These are phyloP conservation scores for Volvox reticuliferus DNA, from an alignment of 139 green algal genomes.

Conservation along the genomic window DNA sequence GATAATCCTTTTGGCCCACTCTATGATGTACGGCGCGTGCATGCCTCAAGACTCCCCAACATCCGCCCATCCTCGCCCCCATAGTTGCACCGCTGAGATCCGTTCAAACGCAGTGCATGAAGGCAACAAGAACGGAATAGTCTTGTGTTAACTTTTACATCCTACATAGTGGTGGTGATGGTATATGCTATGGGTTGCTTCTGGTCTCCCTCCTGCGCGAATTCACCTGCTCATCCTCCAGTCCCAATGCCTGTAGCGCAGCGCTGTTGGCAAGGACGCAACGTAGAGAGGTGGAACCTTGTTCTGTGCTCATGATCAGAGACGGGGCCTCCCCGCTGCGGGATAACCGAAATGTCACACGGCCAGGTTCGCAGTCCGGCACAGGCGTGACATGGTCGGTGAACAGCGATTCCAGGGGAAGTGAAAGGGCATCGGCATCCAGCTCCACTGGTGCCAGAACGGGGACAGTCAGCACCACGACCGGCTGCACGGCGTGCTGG, in stretches of 20 bases:
- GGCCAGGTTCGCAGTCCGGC: not conserved
- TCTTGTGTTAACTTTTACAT: no score
- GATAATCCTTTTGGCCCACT: not conserved
- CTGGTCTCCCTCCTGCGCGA: not conserved
- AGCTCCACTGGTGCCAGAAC: not conserved
- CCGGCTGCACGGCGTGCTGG: not conserved
- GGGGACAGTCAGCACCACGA: not conserved
- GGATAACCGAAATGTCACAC: not conserved
- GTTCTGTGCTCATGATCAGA: slow-evolving; percentile 19
- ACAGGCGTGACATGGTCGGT: not conserved
- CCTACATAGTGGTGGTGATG: no score
- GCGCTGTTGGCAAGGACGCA: slow-evolving; percentile 35
- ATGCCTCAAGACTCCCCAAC: no score
- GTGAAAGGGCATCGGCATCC: not conserved
- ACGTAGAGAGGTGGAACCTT: not conserved
- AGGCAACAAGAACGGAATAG: no score
- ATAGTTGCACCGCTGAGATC: not conserved
- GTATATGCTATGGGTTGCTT: no score
- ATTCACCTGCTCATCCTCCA: slow-evolving; percentile 26
- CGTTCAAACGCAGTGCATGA: no score
- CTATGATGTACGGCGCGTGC: no score
- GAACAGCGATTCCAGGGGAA: not conserved
- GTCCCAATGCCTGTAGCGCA: slow-evolving; percentile 4
- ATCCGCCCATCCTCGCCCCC: not conserved
- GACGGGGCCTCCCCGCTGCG: not conserved